phyloP scores from a whole-genome alignment of 441 rosid genomes.

The Aleurites moluccanus region DNA sequence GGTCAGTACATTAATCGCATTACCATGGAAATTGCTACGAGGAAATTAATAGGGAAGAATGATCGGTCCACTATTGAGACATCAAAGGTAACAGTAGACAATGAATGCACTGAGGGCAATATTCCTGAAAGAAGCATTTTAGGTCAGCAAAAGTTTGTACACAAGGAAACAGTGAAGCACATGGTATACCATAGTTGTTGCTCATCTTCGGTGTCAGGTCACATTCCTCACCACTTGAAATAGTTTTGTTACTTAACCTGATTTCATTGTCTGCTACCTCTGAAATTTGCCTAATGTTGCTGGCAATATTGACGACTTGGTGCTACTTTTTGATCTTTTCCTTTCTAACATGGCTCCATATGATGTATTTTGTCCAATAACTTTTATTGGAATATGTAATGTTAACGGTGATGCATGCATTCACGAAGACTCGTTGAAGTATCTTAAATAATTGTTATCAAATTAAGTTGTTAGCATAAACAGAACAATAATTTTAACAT shows the following conservation, averaged over 20 bases:
- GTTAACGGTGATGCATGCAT: neutral
- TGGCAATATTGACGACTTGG: neutral
- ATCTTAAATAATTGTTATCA: neutral
- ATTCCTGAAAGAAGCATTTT: slow-evolving; percentile 14
- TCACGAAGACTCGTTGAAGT: neutral
- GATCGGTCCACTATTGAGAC: slow-evolving; percentile 21
- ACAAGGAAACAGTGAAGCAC: slow-evolving; percentile 37
- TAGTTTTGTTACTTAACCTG: neutral
- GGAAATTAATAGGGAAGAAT: slow-evolving; percentile 16
- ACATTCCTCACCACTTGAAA: slow-evolving; percentile 15
- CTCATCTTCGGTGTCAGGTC: slow-evolving; percentile 38
- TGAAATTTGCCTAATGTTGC: neutral
- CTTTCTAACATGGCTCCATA: neutral
- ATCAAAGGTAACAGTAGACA: slow-evolving; percentile 22
- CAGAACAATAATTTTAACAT: neutral
- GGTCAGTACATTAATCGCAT: slow-evolving; percentile 23
- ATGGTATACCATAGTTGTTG: slow-evolving; percentile 35
- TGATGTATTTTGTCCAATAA: neutral
- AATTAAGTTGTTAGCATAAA: neutral
- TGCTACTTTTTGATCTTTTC: neutral
- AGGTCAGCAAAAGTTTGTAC: slow-evolving; percentile 22
- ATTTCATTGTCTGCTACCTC: neutral
- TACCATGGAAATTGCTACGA: slow-evolving; percentile 27
- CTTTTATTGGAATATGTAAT: neutral
- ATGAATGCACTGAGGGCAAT: slow-evolving; percentile 17